Conservation (phyloP, 23 red algal genomes). For the Cyanidium caldarium region DNA sequence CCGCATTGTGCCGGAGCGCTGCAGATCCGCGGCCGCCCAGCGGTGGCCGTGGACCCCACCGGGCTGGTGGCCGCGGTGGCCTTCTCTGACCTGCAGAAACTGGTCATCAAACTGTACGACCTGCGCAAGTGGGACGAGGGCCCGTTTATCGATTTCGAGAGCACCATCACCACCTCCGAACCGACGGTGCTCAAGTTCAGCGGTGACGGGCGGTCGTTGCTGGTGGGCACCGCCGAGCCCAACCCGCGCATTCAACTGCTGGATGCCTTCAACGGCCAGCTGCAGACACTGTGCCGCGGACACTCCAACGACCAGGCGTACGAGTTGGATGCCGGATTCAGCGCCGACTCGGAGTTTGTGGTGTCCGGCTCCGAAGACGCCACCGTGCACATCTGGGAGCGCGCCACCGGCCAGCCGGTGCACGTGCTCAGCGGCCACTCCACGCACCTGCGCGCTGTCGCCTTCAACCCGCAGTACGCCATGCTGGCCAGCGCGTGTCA, state of each 20-base stretch:
- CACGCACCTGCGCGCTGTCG: constrained; percentile 2
- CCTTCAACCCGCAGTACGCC: constrained; percentile 77
- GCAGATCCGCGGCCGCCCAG: constrained; percentile 22
- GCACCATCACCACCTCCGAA: constrained; percentile 30
- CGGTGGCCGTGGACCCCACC: constrained; percentile 69
- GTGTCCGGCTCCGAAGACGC: constrained; percentile 63
- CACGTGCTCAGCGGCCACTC: constrained; percentile 28
- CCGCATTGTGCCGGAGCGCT: constrained; percentile 29
- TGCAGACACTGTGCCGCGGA: constrained; percentile 19
- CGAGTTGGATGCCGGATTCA: constrained; percentile 60
- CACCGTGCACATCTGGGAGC: constrained; percentile 49
- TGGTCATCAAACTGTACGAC: constrained; percentile 76
- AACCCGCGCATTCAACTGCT: constrained; percentile 35
- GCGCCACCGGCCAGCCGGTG: constrained; percentile 11
- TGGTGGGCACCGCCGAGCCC: constrained; percentile 50
- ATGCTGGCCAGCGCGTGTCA: constrained; percentile 77
- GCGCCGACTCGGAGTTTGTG: constrained; percentile 58
- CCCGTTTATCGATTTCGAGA: constrained; percentile 55
- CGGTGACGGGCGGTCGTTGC: constrained; percentile 51
- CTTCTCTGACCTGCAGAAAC: constrained; percentile 29
- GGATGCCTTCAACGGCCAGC: constrained; percentile 60
- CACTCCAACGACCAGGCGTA: constrained; percentile 35
- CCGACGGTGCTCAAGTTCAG: constrained; percentile 65
- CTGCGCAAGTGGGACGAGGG: constrained; percentile 59
- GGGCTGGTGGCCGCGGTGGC: constrained; percentile 80